phyloP scores from a whole-genome alignment of 345 rosid species.

The Citrus australasica region DNA sequence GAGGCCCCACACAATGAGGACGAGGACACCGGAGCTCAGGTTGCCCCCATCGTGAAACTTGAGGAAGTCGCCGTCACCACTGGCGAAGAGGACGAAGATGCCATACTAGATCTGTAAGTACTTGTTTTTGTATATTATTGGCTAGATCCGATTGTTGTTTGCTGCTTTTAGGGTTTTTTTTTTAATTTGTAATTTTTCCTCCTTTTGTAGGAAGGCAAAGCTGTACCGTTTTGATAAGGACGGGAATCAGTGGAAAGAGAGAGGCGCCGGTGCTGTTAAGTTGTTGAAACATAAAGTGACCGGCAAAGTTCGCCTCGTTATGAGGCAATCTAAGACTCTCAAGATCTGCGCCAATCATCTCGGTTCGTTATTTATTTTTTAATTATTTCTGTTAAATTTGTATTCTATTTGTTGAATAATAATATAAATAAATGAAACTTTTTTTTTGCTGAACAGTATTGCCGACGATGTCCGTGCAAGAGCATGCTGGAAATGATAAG shows the following conservation, averaged over 20 bases:
- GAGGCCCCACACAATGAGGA: constrained; percentile 69
- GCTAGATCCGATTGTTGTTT: background rate
- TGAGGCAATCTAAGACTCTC: constrained; percentile 91
- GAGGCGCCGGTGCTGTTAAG: constrained; percentile 92
- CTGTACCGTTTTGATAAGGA: constrained; percentile 84
- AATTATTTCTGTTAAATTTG: background rate
- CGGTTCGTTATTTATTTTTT: constrained; percentile 31
- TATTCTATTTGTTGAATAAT: background rate
- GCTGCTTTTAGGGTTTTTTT: background rate
- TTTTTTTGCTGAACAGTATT: constrained; percentile 30
- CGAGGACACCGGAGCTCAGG: constrained; percentile 93
- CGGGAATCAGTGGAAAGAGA: constrained; percentile 87
- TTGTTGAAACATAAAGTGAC: constrained; percentile 72
- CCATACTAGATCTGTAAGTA: constrained; percentile 73
- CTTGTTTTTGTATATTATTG: background rate
- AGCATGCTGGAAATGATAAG: constrained; percentile 71
- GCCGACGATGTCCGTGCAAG: constrained; percentile 53
- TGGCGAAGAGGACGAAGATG: constrained; percentile 86
- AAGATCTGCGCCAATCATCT: constrained; percentile 99
- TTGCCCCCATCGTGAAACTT: constrained; percentile 77
- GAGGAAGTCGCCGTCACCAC: constrained; percentile 85
- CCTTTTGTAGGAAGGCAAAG: constrained; percentile 66
- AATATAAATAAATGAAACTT: too few relatives aligned
- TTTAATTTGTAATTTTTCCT: background rate
- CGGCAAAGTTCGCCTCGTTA: constrained; percentile 84